Evolutionary conservation across 352 stramenopile genomes (phyloP).

Genomic region (Globisporangium irregulare): DNA sequence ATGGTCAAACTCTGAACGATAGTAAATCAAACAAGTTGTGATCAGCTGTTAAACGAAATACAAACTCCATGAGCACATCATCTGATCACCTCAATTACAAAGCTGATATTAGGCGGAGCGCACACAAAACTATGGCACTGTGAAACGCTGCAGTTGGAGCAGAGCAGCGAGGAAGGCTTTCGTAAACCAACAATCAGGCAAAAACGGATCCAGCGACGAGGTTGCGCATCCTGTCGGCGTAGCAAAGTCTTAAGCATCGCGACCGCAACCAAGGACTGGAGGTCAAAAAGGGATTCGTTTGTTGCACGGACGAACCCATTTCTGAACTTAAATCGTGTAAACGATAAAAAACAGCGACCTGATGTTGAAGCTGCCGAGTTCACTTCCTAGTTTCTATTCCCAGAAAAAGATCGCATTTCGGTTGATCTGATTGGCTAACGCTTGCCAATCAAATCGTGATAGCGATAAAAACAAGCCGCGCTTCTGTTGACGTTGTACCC

Average conservation of each 20-base stretch:
- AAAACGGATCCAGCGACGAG: not conserved
- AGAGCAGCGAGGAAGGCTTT: not conserved
- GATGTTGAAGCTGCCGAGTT: not conserved
- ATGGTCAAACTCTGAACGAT: too few relatives aligned
- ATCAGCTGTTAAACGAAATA: too few relatives aligned
- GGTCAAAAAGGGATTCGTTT: not conserved
- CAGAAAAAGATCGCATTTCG: constrained; percentile 5
- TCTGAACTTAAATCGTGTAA: too few relatives aligned
- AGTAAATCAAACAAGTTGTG: too few relatives aligned
- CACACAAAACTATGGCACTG: not conserved
- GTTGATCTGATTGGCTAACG: not conserved
- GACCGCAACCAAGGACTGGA: not conserved
- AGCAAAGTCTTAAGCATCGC: not conserved
- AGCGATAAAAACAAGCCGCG: not conserved
- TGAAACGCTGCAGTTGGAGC: not conserved
- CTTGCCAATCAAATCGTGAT: constrained; percentile 5
- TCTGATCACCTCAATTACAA: too few relatives aligned
- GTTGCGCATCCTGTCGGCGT: not conserved
- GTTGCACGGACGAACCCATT: too few relatives aligned
- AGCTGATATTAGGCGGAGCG: too few relatives aligned
- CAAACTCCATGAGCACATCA: too few relatives aligned
- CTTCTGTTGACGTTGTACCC: constrained; percentile 1
- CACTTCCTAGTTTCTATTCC: not conserved
- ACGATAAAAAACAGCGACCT: not conserved
- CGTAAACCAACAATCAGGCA: not conserved